Conservation (phyloP, 495 filamentous ascomycete genomes). For the Penicillium herquei region DNA sequence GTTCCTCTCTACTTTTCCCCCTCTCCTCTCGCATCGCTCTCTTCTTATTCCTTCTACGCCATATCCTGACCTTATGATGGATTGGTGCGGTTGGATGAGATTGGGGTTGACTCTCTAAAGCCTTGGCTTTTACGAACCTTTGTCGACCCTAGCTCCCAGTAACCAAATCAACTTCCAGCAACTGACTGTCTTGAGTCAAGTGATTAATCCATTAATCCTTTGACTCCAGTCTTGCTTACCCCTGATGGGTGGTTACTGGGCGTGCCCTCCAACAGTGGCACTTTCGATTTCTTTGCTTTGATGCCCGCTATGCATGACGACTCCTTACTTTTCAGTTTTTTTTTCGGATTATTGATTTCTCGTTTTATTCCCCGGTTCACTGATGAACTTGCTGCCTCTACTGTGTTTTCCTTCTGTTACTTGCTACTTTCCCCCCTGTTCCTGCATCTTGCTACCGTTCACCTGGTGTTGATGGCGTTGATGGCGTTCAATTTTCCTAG, state of each 20-base stretch:
- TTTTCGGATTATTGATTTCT: not conserved
- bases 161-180: not conserved
- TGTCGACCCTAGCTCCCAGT: not conserved
- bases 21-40: not conserved
- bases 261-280: not conserved
- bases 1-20: not conserved
- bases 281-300: not conserved
- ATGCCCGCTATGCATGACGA: conserved; percentile 15
- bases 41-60: not conserved
- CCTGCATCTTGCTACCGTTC: conserved; percentile 2
- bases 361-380: not conserved
- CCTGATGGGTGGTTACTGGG: not conserved
- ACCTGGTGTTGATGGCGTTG: not conserved
- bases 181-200: conserved; percentile 5
- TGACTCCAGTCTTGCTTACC: conserved; percentile 7
- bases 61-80: not conserved
- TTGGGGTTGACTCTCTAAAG: too few species aligned
- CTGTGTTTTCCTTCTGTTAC: not conserved
- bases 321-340: not conserved
- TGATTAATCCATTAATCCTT: conserved; percentile 10
- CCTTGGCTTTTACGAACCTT: too few species aligned
- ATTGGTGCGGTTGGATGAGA: not conserved
- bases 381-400: not conserved
- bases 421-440: not conserved
- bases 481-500: conserved; percentile 16